A percentile compares a stretch with the other conserved stretches of the same genome.
Evolutionary conservation across 129 eudicot genomes (phyloP).

Genomic region (Chrysanthemum makinoi): DNA sequence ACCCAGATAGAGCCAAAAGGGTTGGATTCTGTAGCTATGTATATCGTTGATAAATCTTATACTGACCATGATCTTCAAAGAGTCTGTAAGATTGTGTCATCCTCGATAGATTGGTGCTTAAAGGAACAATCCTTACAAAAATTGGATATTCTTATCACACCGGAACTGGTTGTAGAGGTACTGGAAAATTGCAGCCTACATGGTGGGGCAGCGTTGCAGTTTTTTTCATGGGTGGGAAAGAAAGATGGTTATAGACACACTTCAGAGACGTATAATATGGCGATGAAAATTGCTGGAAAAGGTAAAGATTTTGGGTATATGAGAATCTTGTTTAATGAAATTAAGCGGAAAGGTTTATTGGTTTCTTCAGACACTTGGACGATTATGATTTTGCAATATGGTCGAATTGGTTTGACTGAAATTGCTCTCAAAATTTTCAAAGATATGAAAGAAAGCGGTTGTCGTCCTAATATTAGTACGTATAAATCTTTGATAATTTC

Average conservation of each 20-base stretch:
- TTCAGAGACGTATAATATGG: constrained; percentile 70
- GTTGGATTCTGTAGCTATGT: constrained; percentile 13
- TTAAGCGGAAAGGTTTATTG: constrained; percentile 57
- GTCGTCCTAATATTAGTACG: constrained; percentile 51
- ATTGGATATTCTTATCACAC: constrained; percentile 39
- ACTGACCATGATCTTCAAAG: constrained; percentile 40
- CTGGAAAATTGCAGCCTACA: constrained; percentile 41
- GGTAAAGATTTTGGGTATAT: constrained; percentile 82
- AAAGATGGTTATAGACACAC: constrained; percentile 61
- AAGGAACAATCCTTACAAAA: constrained; percentile 62
- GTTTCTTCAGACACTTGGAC: constrained; percentile 83
- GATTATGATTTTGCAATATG: constrained; percentile 82
- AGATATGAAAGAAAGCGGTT: constrained; percentile 73
- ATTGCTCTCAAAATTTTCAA: constrained; percentile 52
- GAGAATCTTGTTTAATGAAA: constrained; percentile 68
- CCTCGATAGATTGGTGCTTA: constrained; percentile 53
- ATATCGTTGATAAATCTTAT: constrained; percentile 21
- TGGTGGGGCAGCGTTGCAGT: constrained; percentile 50
- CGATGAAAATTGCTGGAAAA: constrained; percentile 71
- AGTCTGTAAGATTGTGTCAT: constrained; percentile 52
- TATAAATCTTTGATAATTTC: constrained; percentile 68
- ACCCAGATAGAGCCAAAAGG: constrained; percentile 19
- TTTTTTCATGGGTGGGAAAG: constrained; percentile 74
- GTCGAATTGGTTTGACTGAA: constrained; percentile 79
- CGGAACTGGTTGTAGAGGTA: constrained; percentile 60